Evolutionary conservation across 352 stramenopile genomes (phyloP), one percentile per base, ranked within the genome.

Genomic region (Globisporangium okanoganense): DNA sequence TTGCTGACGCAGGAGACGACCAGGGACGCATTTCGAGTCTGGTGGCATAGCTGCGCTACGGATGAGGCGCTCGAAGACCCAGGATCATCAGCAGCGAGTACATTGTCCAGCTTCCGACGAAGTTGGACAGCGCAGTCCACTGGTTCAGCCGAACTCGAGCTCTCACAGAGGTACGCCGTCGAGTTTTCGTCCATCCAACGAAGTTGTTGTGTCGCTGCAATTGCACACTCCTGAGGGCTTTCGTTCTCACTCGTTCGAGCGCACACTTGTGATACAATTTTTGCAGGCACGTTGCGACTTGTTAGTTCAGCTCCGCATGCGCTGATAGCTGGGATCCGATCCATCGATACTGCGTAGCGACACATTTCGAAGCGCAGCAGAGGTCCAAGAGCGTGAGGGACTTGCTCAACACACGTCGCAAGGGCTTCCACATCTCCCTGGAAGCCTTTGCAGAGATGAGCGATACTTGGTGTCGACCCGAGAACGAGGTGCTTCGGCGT

Each of bases 181-280:
- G 60, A 58, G 1, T 65, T 38, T 29, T 59, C 49, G 27, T 78
- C 62, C 70, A 91, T 85, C 78, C 78, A 87, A 0, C 70, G 59
- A 0, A 87, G 74, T 31, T 75, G 70, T 12, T 73, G 71, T 18
- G 72, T 65, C 0, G 75, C 74, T 50, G 73, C 68, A 9, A 85
- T 41, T 20, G 82, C 75, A 29, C 78, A 91, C 7, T 27, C 48
- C 31, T 85, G 69, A 0, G 78, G 75, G 9, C 54, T 63, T 13
- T 55, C 60, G 1, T 4, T 5, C 2, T 12, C 25, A 2, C 45
- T 49, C 16, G 41, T 33, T 18, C 27, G 57, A 13, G 69, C 69
- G 50, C 82, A 91, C 9, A 79, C 56, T 22, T 64, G 58, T 5
- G 64, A 61, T 20, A 81, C 66, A 44, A 56, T 62, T 29, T 16